Base-by-base conservation (phyloP, 331 rosid species). In the Phaseolus coccineus region DNA sequence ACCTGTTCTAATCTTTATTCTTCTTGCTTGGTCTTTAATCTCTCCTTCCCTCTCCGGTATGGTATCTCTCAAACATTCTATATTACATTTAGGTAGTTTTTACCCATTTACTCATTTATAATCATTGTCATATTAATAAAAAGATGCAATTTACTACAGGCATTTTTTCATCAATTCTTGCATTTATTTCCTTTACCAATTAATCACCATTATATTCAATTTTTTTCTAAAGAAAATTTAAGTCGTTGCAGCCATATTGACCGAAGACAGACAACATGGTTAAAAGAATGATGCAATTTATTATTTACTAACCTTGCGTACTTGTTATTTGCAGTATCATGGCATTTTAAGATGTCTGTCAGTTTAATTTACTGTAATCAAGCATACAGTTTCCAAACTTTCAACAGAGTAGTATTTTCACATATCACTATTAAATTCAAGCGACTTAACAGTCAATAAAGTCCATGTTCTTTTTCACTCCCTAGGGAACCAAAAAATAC, bases 151-250 rank as follows among this genome's bases (percentile, higher is more conserved):
- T 22, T 55, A 55, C 10, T 55, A 55, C 22, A 55, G 9, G 42
- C 30, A 16, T 58, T 15, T 58, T 73, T 57, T 74, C 19, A 44
- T 59, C 70, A 44, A 59, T 44, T 27, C 40, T 57, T 46, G 6
- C 79, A 74, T 59, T 42, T 44, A 35, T 74, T 74, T 59, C 51
- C 25, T 19, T 2, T 14, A 74, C 46, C 27, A 27, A 59, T 8
- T 62, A 28, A 15, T 44, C 47, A 15, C 55, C 35, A 44, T 12
- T 28, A 8, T 42, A 69, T 16, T 48, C 25, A 3, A 47, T 4
- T 27, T 74, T 58, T 58, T 8, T 69, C 16, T 10, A 28, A 25
- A 58, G 56, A 25, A 40, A 73, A 40, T 14, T 24, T 2, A 22
- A 8, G 5, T 11, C 67, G 14, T 56, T 22, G 15, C 39, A 73